phyloP scores from a whole-genome alignment of 148 eudicot species.

The Rhododendron ferrugineum region DNA sequence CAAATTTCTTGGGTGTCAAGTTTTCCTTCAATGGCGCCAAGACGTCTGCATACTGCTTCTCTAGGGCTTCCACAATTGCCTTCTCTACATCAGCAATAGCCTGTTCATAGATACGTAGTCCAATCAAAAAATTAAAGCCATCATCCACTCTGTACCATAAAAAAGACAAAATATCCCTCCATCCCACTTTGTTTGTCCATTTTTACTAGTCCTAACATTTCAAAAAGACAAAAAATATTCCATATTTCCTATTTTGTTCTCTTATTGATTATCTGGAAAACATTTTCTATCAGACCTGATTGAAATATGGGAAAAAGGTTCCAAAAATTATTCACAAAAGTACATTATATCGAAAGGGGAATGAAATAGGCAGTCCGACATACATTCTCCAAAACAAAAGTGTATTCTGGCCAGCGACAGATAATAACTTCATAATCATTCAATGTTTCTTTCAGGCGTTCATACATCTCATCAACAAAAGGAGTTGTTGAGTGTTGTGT shows the following conservation, averaged over 20 bases:
- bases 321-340: neutral
- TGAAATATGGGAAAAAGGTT: neutral
- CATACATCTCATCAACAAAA: constrained; percentile 82
- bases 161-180: neutral
- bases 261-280: neutral
- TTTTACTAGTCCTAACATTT: neutral
- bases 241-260: neutral
- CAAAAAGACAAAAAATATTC: neutral
- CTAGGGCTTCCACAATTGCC: constrained; percentile 63
- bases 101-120: constrained; percentile 23
- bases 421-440: constrained; percentile 73
- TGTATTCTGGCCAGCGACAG: constrained; percentile 94
- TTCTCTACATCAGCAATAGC: constrained; percentile 69
- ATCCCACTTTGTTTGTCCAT: neutral
- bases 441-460: constrained; percentile 55
- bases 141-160: neutral
- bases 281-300: neutral
- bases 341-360: neutral
- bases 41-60: constrained; percentile 60
- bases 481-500: constrained; percentile 72
- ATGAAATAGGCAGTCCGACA: constrained; percentile 3
- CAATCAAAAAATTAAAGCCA: neutral
- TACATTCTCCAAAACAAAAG: constrained; percentile 73
- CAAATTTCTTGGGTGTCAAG: constrained; percentile 44
- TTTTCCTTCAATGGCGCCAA: constrained; percentile 67